Evolutionary conservation across 768 basidiomycete genomes (phyloP).

Genomic region (Megacollybia marginata): DNA sequence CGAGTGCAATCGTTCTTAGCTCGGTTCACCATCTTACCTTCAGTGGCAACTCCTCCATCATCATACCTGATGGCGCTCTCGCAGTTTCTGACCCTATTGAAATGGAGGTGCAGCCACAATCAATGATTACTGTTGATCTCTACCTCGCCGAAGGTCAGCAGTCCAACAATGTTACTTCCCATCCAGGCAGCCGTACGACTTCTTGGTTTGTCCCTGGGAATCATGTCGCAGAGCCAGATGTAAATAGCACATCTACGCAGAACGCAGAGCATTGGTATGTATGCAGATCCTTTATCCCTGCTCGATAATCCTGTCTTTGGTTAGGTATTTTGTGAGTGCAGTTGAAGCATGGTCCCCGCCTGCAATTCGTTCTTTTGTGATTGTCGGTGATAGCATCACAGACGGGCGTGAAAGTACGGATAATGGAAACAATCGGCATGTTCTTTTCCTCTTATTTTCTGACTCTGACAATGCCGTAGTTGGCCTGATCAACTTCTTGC

Average conservation of each 20-base stretch:
- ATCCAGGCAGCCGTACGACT: too few species aligned
- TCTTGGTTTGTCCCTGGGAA: too few species aligned
- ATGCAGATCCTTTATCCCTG: conserved; percentile 1
- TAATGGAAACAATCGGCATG: conserved; percentile 36
- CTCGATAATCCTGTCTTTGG: not conserved
- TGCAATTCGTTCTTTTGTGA: conserved; percentile 23
- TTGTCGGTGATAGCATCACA: conserved; percentile 48
- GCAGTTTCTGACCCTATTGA: too few species aligned
- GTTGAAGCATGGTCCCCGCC: conserved; percentile 32
- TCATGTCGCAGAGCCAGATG: conserved; percentile 5
- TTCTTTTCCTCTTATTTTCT: not conserved
- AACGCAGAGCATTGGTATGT: conserved; percentile 4
- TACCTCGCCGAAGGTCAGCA: too few species aligned
- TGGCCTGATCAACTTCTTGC: conserved; percentile 44
- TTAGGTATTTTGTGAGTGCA: conserved; percentile 36
- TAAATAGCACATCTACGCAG: conserved; percentile 22
- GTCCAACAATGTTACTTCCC: too few species aligned
- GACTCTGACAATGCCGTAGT: conserved; percentile 10
- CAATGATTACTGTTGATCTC: too few species aligned
- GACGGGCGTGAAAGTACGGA: conserved; percentile 41
- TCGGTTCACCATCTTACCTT: too few species aligned
- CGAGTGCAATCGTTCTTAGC: too few species aligned
- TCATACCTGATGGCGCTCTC: too few species aligned
- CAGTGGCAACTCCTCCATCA: too few species aligned
- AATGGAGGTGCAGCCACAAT: too few species aligned